phyloP scores from a whole-genome alignment of 805 yeast species.

The Candida pseudoglaebosa region DNA sequence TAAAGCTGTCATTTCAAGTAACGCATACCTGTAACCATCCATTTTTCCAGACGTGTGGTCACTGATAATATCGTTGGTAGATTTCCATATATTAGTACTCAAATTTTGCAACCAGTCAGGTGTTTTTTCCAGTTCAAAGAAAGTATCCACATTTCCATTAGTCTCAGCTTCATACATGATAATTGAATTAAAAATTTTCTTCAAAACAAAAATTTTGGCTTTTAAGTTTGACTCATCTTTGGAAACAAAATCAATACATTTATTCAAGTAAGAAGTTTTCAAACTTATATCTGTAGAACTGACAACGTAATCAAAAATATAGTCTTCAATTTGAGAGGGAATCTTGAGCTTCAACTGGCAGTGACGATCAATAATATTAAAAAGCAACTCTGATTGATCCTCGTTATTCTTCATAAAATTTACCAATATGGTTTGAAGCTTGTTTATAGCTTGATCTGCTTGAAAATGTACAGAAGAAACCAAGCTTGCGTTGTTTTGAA shows the following conservation, averaged over 20 bases:
- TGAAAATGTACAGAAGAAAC: constrained; percentile 65
- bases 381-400: constrained; percentile 24
- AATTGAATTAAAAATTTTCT: constrained; percentile 60
- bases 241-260: constrained; percentile 46
- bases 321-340: constrained; percentile 50
- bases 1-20: constrained; percentile 76
- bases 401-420: constrained; percentile 22
- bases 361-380: constrained; percentile 29
- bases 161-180: constrained; percentile 57
- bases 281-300: constrained; percentile 41
- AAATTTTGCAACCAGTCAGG: constrained; percentile 65
- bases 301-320: constrained; percentile 54
- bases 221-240: constrained; percentile 42
- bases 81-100: constrained; percentile 69
- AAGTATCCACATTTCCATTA: constrained; percentile 43
- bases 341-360: constrained; percentile 44
- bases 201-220: constrained; percentile 55
- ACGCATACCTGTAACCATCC: constrained; percentile 71
- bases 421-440: constrained; percentile 46
- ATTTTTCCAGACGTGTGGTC: constrained; percentile 60
- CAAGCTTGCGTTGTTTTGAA: constrained; percentile 40
- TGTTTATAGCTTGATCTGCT: constrained; percentile 63
- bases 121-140: constrained; percentile 31
- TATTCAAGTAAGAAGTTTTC: constrained; percentile 49
- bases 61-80: constrained; percentile 48